Conservation (phyloP, 805 yeast genomes). For the Nakazawaea siamensis region DNA sequence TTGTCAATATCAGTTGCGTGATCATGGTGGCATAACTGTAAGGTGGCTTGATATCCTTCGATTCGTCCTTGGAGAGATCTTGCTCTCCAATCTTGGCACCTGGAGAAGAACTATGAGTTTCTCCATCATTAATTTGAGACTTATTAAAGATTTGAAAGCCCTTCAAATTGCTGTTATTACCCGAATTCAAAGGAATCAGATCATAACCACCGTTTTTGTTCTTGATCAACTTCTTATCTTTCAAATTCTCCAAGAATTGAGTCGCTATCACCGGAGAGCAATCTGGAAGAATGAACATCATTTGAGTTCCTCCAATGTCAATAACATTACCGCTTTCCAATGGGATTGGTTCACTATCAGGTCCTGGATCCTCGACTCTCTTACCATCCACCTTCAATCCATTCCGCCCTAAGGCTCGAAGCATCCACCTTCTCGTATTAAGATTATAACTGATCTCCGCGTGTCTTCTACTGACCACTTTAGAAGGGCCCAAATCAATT, state of each 20-base stretch:
- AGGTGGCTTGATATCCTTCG: constrained; percentile 93
- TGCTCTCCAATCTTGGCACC: constrained; percentile 19
- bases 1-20: constrained; percentile 90
- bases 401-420: constrained; percentile 78
- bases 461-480: constrained; percentile 90
- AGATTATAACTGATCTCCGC: constrained; percentile 77
- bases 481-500: constrained; percentile 94
- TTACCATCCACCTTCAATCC: constrained; percentile 85
- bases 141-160: constrained; percentile 51
- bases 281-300: constrained; percentile 98
- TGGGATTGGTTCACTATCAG: constrained; percentile 37
- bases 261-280: constrained; percentile 62
- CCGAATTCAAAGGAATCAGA: background rate
- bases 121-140: constrained; percentile 27
- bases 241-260: constrained; percentile 31
- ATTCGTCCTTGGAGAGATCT: constrained; percentile 82
- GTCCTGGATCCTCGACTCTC: constrained; percentile 36
- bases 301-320: constrained; percentile 95
- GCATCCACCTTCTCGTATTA: constrained; percentile 75
- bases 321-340: constrained; percentile 82
- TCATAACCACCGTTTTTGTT: constrained; percentile 6
- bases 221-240: constrained; percentile 15
- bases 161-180: constrained; percentile 20
- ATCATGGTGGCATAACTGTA: constrained; percentile 97
- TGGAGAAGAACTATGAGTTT: constrained; percentile 7